phyloP scores from a whole-genome alignment of 2,329 filamentous ascomycete species.

The Ustulina deusta region DNA sequence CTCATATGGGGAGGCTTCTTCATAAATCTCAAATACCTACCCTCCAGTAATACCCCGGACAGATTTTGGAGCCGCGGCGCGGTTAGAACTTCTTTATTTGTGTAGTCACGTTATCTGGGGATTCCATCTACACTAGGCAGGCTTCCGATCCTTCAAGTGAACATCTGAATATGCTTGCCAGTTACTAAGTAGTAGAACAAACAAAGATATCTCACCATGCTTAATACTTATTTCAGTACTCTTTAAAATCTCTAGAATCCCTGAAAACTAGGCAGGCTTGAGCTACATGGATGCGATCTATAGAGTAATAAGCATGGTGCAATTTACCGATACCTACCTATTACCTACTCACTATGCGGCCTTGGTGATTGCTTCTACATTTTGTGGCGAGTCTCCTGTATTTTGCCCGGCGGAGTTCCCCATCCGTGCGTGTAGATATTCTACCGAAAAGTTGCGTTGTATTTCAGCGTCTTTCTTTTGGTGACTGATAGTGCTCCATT shows the following conservation, averaged over 20 bases:
- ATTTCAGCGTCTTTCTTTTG: neutral
- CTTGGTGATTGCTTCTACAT: constrained; percentile 13
- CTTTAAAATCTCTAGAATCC: neutral
- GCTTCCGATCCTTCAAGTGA: neutral
- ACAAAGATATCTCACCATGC: neutral
- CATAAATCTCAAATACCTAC: constrained; percentile 31
- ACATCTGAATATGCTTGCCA: neutral
- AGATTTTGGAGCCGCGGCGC: constrained; percentile 10
- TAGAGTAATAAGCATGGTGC: neutral
- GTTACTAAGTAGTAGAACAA: neutral
- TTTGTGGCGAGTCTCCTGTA: constrained; percentile 1
- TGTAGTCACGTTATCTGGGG: constrained; percentile 8
- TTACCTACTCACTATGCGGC: neutral
- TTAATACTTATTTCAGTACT: too few relatives aligned
- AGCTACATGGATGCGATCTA: neutral
- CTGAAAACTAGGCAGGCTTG: neutral
- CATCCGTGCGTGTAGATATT: neutral
- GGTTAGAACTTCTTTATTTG: neutral
- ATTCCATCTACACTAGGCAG: too few relatives aligned
- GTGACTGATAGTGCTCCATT: neutral
- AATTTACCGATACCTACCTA: neutral
- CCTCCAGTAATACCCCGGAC: constrained; percentile 1
- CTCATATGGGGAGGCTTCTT: constrained; percentile 17
- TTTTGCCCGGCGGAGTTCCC: neutral
- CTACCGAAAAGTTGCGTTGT: neutral